Base-by-base conservation (phyloP, 768 basidiomycete species). In the Podaxis carcinomalis region DNA sequence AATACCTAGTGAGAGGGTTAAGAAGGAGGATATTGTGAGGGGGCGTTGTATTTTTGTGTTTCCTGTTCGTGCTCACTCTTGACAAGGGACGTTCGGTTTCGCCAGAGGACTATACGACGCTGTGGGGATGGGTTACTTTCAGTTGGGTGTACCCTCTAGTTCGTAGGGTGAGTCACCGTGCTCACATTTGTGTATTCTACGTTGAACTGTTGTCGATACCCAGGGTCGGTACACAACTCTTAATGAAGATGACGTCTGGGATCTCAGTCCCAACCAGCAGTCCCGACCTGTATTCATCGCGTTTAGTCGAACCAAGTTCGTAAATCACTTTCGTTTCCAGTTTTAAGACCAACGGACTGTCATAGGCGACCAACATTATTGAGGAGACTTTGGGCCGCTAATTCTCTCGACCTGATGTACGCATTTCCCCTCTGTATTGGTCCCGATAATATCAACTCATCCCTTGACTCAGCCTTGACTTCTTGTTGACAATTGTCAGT, bases 51-150 rank as follows among this genome's bases (percentile, higher is more conserved):
- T 1, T 51, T 50, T 42, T 49, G 35, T 37, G 40, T 19, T 39
- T 11, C 10, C 2, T 49, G 9, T 11, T 23, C 19, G 19, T 44
- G 42, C 42, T 23, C 4, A 21, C 47, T 27, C 5, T 9, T 23
- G 21, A 1, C 4, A 42, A 88, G 86, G 86, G 85, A 5, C 68
- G 68, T 16, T 72, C 78, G 3, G 72, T 87, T n/a, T 81, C 84
- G 1, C 88, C 86, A 0, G 92, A 93, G 68, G 91, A 93, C 65
- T 92, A 92, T 67, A 85, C 87, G 0, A 75, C 85, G 1, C 77
- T 93, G 13, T 83, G 82, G 75, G 80, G 82, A 42, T 92, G 91
- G 91, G 72, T 84, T 0, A 83, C 88, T 1, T 92, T 91, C 65
- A 74, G 68, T 37, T 93, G 91, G 89, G 77, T 92, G 32, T 79